phyloP scores from a whole-genome alignment of 1,139 yeast genomes.

The Suhomyces yuchorum region DNA sequence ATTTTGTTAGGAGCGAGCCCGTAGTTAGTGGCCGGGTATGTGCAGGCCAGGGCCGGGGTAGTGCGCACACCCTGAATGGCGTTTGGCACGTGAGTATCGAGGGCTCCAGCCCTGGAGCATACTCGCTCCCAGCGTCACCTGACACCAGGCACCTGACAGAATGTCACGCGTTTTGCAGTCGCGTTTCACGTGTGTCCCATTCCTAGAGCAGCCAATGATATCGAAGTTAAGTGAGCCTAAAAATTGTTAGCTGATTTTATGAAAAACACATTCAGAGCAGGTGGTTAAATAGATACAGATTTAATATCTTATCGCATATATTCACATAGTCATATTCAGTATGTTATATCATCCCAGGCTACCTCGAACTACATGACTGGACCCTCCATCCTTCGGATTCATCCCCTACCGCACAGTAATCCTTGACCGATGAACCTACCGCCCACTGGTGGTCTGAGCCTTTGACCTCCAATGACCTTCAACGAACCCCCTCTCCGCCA shows the following conservation, averaged over 20 bases:
- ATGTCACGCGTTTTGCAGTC: constrained; percentile 4
- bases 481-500: background rate
- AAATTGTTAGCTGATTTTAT: constrained; percentile 20
- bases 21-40: constrained; percentile 6
- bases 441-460: background rate
- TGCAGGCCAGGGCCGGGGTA: background rate
- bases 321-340: constrained; percentile 12
- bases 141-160: background rate
- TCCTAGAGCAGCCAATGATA: constrained; percentile 16
- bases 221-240: constrained; percentile 14
- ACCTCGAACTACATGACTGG: background rate
- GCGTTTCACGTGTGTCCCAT: background rate
- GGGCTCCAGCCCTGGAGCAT: constrained; percentile 7
- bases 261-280: constrained; percentile 11
- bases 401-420: constrained; percentile 1
- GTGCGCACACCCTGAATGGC: background rate
- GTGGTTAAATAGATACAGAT: constrained; percentile 13
- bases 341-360: constrained; percentile 6
- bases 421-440: background rate
- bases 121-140: no score
- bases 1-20: constrained; percentile 11
- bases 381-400: background rate
- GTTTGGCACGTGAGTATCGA: constrained; percentile 1
- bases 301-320: constrained; percentile 13
- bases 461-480: background rate